Conservation (phyloP, 352 stramenopile genomes). For the Thraustochytrium striatum region DNA sequence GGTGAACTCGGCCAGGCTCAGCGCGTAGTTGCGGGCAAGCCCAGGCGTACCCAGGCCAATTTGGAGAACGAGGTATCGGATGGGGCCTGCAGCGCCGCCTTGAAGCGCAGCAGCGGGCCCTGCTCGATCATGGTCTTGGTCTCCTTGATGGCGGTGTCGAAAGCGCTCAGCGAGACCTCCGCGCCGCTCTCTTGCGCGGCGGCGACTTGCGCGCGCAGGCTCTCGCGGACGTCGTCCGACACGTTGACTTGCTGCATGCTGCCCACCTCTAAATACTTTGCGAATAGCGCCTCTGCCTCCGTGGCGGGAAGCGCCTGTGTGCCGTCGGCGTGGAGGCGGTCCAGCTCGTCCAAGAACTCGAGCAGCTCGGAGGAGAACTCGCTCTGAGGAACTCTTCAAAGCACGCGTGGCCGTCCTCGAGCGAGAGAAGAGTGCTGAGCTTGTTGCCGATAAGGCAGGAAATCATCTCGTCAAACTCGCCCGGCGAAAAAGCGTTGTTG, state of each 20-base stretch:
- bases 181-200: not conserved
- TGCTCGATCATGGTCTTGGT: constrained; percentile 14
- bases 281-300: not conserved
- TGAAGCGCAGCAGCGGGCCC: constrained; percentile 24
- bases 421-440: not conserved
- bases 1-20: no score
- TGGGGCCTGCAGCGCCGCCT: no score
- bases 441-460: constrained; percentile 7
- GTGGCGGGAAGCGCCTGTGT: not conserved
- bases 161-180: not conserved
- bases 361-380: constrained; percentile 30
- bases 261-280: not conserved
- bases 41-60: no score
- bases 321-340: not conserved
- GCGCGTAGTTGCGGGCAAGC: no score
- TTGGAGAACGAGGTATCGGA: no score
- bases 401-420: not conserved
- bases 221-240: constrained; percentile 17
- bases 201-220: not conserved
- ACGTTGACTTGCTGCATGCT: constrained; percentile 22
- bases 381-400: not conserved
- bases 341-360: constrained; percentile 1
- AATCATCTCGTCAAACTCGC: constrained; percentile 30
- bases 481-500: not conserved
- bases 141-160: not conserved